A percentile compares a stretch with the other conserved stretches of the same genome.
phyloP scores from a whole-genome alignment of 2,329 filamentous ascomycete species.

The Fusarium tanahbumbuense region DNA sequence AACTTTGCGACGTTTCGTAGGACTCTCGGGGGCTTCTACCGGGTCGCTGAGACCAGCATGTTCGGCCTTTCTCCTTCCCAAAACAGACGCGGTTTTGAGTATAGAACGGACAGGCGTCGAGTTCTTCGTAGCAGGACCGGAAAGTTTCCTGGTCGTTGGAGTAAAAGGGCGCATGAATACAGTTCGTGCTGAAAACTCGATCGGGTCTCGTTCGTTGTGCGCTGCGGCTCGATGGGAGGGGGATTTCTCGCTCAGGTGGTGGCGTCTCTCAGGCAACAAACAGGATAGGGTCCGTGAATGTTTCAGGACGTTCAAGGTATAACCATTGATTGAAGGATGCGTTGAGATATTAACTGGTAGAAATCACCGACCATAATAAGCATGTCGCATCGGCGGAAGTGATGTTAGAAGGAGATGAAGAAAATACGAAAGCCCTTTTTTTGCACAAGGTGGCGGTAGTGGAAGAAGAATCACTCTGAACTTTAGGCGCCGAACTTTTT shows the following conservation, averaged over 20 bases:
- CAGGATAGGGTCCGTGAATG: slow-evolving; percentile 10
- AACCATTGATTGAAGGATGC: slow-evolving; percentile 42
- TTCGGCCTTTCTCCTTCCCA: slow-evolving; percentile 59
- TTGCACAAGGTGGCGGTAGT: slow-evolving; percentile 18
- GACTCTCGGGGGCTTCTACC: slow-evolving; percentile 55
- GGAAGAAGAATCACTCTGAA: slow-evolving; percentile 20
- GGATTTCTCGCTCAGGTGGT: slow-evolving; percentile 24
- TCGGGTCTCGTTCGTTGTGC: slow-evolving; percentile 24
- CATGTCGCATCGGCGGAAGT: slow-evolving; percentile 24
- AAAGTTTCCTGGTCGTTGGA: slow-evolving; percentile 50
- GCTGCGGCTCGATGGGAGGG: slow-evolving; percentile 12
- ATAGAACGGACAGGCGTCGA: slow-evolving; percentile 65
- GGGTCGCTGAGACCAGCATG: slow-evolving; percentile 57
- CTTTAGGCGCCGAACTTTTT: slow-evolving; percentile 41
- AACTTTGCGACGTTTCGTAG: slow-evolving; percentile 67
- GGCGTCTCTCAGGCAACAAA: slow-evolving; percentile 47
- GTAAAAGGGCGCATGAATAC: slow-evolving; percentile 49
- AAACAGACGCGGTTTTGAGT: slow-evolving; percentile 60
- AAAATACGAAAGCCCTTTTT: slow-evolving; percentile 7
- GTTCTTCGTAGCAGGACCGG: slow-evolving; percentile 50
- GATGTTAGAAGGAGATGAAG: slow-evolving; percentile 13
- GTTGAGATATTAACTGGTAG: slow-evolving; percentile 33
- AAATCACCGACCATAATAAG: slow-evolving; percentile 47
- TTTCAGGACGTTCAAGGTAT: slow-evolving; percentile 35
- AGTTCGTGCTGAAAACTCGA: slow-evolving; percentile 14